Evolutionary conservation across 192 early-diverging fungal species (phyloP).

Genomic region (Ambispora gerdemannii): DNA sequence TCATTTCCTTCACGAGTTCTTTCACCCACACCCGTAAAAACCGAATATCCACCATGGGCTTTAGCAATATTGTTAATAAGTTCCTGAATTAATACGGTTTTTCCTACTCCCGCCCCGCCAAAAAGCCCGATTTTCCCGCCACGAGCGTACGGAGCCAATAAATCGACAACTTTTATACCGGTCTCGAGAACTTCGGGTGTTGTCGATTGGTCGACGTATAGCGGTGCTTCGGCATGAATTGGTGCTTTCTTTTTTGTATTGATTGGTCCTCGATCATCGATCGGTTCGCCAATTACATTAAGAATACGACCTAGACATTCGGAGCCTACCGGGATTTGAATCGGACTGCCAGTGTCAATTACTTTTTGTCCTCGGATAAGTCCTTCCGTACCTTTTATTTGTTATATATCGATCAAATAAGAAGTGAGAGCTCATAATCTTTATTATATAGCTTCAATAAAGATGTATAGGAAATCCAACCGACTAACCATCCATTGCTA

Average conservation of each 20-base stretch:
- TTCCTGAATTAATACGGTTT: slow-evolving; percentile 99
- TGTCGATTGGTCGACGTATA: slow-evolving; percentile 93
- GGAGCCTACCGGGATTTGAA: slow-evolving; percentile 87
- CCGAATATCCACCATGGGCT: slow-evolving; percentile 97
- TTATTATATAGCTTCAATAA: neutral
- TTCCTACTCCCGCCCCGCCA: slow-evolving; percentile 99
- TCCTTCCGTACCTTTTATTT: slow-evolving; percentile 43
- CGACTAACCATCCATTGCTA: slow-evolving; percentile 96
- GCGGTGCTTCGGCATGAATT: slow-evolving; percentile 90
- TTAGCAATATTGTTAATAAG: slow-evolving; percentile 99
- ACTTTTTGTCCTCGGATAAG: slow-evolving; percentile 95
- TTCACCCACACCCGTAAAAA: slow-evolving; percentile 98
- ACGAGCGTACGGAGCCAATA: slow-evolving; percentile 94
- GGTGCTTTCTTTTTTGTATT: slow-evolving; percentile 79
- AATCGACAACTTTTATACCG: slow-evolving; percentile 98
- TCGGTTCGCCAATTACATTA: slow-evolving; percentile 98
- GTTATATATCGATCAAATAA: too few relatives aligned
- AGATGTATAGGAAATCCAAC: neutral
- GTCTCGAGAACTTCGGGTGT: slow-evolving; percentile 94
- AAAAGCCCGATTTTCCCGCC: slow-evolving; percentile 99
- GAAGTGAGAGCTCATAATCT: neutral
- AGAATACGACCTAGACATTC: slow-evolving; percentile 97
- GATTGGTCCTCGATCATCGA: slow-evolving; percentile 97
- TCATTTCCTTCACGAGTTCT: slow-evolving; percentile 99
- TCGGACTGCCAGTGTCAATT: slow-evolving; percentile 88